Base-by-base conservation (phyloP, 2,329 filamentous ascomycete genomes). In the Ophiostoma fasciatum region DNA sequence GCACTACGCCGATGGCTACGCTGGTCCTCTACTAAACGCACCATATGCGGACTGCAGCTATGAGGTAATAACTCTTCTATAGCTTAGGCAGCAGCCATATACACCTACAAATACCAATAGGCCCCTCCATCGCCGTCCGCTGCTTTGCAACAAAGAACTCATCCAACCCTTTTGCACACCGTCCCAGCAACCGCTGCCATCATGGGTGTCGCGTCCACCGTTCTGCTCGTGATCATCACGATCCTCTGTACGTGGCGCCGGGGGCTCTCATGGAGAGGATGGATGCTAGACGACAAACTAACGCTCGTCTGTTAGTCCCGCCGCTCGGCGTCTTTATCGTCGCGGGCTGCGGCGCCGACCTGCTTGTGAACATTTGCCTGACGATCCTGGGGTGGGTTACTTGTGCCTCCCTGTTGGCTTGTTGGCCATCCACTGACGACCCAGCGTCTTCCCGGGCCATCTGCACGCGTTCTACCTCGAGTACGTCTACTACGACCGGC, bases 381-480 rank as follows among this genome's bases (percentile, higher is more conserved):
- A 81, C 76, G 0, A 48, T 80, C 20, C 63, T 80, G 17, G 75
- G 75, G 66, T 71, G 53, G 39, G 64, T 25, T 26, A 33, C 26
- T 28, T 28, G 22, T 27, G n/a, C n/a, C n/a, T 34, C 3, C 12
- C 9, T 32, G 5, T 25, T 17, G 9, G 14, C 17, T 31, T 4
- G 20, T n/a, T 11, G 20, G 25, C 7, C 17, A 14, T 14, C 15
- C 4, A 18, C 2, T 33, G n/a, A n/a, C n/a, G n/a, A n/a, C n/a
- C n/a, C 40, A 74, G 72, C n/a, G 82, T 78, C 54, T 57, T 90
- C 34, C 82, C 82, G 0, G 83, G 82, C 7, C 77, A 84, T 46
- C 70, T 88, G 28, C 77, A 85, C 52, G 81, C 81, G 29, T 85
- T 87, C 55, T 90, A 87, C 53, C 46, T 84, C 42, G 74, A 85